Conservation (phyloP, 306 rosid species). For the Prunus persica region DNA sequence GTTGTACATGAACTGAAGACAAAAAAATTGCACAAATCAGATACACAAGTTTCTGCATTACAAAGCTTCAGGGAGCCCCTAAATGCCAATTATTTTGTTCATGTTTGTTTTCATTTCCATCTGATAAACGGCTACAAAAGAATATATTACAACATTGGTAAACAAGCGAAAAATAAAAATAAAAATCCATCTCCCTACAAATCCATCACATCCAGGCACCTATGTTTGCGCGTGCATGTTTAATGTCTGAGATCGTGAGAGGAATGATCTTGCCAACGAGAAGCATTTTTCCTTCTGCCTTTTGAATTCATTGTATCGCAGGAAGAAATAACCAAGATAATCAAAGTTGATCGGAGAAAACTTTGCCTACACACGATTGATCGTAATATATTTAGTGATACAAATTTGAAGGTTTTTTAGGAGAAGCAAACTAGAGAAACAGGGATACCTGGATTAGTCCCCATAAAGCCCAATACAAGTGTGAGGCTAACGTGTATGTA, state of each 20-base stretch:
- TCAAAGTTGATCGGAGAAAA: conserved; percentile 76
- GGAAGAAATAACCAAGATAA: conserved; percentile 77
- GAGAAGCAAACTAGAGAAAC: conserved; percentile 16
- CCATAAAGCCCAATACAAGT: conserved; percentile 94
- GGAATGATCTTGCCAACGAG: conserved; percentile 46
- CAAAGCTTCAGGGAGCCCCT: neutral
- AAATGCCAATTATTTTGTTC: conserved; percentile 15
- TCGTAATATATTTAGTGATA: neutral
- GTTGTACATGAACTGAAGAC: neutral
- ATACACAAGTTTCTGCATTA: neutral
- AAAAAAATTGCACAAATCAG: conserved; percentile 11
- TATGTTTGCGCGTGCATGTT: neutral
- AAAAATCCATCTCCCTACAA: conserved; percentile 5
- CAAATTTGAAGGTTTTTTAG: neutral
- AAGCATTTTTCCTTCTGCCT: conserved; percentile 50
- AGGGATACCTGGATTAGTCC: conserved; percentile 83
- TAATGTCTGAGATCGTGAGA: conserved; percentile 33
- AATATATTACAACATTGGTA: conserved; percentile 26
- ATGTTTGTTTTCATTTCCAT: conserved; percentile 10
- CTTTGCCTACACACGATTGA: conserved; percentile 53
- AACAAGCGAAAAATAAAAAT: conserved; percentile 17
- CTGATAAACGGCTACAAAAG: conserved; percentile 26
- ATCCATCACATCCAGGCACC: conserved; percentile 10
- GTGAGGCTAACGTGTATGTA: conserved; percentile 64
- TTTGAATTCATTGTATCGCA: conserved; percentile 73